Base-by-base conservation (phyloP, 352 stramenopile species). In the Phytophthora foliorum region DNA sequence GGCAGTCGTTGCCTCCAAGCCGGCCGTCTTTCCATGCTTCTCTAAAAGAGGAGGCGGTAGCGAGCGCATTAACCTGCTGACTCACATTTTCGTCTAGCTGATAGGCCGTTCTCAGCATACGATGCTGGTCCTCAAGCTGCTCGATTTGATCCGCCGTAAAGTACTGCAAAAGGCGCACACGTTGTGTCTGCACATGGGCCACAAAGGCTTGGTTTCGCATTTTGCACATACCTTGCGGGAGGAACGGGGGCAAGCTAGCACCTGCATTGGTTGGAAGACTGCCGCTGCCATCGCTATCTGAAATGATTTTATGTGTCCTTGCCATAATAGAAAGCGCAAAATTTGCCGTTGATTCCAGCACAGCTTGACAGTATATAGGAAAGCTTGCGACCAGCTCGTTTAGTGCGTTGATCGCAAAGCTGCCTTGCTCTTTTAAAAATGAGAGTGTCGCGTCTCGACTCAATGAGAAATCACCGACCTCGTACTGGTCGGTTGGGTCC, bases 361-460 rank as follows among this genome's bases (percentile, higher is more conserved):
- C 63, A 51, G 63, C 57, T 59, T 77, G 52, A 14, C 57, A 64
- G n/a, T 51, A 65, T 22, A 44, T 50, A 14, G 63, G 58, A 39
- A 68, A 67, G 21, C 14, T 52, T 21, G 54, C 32, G 31, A 52
- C 50, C 44, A 77, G 57, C 17, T 74, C 59, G 14, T 70, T 53
- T 16, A 77, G 27, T 0, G 69, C 56, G 5, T 53, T 57, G 9
- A 74, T 74, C 31, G 61, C 58, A 22, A 74, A 77, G 41, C 69
- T 74, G 19, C 69, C 59, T 72, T 74, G 69, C 25, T 77, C 65
- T 60, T 77, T 77, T 36, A 77, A 19, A 41, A 77, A 77, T 6
- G 50, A 64, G 53, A 69, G 29, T 1, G 58, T 63, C 17, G 49
- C 53, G 13, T 69, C 57, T 52, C 51, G 52, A 63, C 46, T 73